These are phyloP conservation scores for Calophaca sinica DNA, from an alignment of 306 rosid genomes.

Conservation along the genomic window DNA sequence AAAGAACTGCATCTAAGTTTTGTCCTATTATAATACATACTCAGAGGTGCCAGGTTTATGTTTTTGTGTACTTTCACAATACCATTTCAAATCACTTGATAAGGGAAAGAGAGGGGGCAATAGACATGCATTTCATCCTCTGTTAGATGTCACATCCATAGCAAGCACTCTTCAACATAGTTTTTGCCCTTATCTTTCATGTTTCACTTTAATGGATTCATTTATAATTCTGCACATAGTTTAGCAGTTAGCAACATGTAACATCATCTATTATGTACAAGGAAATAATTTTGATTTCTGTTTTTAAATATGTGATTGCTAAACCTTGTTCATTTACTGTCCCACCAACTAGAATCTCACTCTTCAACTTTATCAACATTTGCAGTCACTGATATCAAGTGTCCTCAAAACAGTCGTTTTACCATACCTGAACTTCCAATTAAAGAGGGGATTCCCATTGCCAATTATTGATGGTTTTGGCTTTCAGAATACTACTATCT, in stretches of 20 bases:
- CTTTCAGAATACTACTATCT: conserved; percentile 60
- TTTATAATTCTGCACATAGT: conserved; percentile 15
- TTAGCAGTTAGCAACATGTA: not conserved
- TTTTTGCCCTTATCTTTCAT: not conserved
- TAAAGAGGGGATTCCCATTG: conserved; percentile 65
- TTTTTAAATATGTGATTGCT: conserved; percentile 1
- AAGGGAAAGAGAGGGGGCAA: no score
- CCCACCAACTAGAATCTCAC: not conserved
- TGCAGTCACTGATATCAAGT: conserved; percentile 65
- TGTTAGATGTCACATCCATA: no score
- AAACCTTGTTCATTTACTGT: conserved; percentile 19
- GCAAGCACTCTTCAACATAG: not conserved
- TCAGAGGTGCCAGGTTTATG: no score
- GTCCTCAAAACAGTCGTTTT: conserved; percentile 59
- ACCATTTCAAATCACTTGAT: no score
- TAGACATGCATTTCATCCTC: no score
- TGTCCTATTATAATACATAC: no score
- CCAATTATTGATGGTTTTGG: conserved; percentile 63
- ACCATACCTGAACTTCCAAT: conserved; percentile 62
- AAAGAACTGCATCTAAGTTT: no score
- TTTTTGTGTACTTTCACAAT: no score
- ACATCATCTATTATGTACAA: not conserved
- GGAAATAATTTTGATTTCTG: not conserved
- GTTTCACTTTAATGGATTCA: not conserved
- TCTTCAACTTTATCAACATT: conserved; percentile 31